These are phyloP conservation scores for Pelargonium fulgidum DNA, from an alignment of 441 rosid species.

Conservation along the genomic window DNA sequence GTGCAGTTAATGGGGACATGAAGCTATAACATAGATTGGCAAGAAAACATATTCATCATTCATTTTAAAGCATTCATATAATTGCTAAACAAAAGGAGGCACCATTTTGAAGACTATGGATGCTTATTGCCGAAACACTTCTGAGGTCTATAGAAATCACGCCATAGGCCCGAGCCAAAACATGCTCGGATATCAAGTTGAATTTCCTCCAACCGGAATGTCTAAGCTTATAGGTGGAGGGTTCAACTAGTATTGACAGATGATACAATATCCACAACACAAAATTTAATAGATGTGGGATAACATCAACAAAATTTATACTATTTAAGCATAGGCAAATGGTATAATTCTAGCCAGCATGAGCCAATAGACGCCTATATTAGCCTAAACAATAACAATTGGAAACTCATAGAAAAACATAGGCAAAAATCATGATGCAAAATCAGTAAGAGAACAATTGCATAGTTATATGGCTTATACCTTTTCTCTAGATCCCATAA, in stretches of 20 bases:
- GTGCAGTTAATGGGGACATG: neutral
- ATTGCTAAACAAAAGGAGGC: neutral
- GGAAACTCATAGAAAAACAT: neutral
- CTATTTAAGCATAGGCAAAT: neutral
- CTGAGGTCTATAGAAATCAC: too few species aligned
- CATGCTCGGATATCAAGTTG: too few species aligned
- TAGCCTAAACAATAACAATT: neutral
- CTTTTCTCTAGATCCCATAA: constrained; percentile 80
- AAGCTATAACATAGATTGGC: neutral
- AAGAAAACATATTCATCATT: neutral
- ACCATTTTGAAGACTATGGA: neutral
- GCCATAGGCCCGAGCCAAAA: too few species aligned
- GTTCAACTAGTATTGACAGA: too few species aligned
- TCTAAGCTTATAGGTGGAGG: too few species aligned
- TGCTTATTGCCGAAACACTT: neutral
- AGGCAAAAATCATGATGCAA: neutral
- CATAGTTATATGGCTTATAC: constrained; percentile 35
- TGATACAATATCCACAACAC: too few species aligned
- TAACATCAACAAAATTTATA: neutral
- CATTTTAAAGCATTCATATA: neutral
- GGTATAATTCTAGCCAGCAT: neutral
- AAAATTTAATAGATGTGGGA: too few species aligned
- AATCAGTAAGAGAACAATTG: neutral
- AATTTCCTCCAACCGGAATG: too few species aligned
- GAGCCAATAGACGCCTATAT: neutral